Percentiles rank a stretch among this genome's conserved stretches.
Evolutionary conservation across 257 asterid species (phyloP).

Genomic region (Cinchona pubescens): DNA sequence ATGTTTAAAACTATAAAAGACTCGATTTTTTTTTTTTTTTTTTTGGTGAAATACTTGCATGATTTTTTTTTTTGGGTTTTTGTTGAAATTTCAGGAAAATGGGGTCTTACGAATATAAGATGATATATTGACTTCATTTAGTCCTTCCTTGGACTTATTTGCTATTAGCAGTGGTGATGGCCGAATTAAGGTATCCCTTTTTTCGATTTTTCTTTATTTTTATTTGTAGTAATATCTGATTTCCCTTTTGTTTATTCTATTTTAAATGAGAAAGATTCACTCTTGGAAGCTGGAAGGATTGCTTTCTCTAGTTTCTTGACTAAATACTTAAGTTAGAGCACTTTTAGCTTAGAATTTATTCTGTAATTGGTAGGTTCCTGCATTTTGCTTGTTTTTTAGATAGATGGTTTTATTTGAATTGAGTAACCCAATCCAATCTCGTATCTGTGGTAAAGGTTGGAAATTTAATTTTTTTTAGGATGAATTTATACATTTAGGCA

Average conservation of each 20-base stretch:
- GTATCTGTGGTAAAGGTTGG: not conserved
- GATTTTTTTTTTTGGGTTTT: not conserved
- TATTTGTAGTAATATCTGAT: not conserved
- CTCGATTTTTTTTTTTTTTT: too few relatives aligned
- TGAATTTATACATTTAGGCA: not conserved
- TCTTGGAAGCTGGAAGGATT: not conserved
- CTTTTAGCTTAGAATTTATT: not conserved
- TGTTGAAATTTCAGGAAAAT: slow-evolving; percentile 18
- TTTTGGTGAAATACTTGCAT: not conserved
- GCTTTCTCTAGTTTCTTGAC: not conserved
- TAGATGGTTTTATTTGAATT: not conserved
- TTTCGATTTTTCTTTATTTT: not conserved
- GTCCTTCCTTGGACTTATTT: slow-evolving; percentile 65
- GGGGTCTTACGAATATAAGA: slow-evolving; percentile 62
- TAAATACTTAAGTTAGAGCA: not conserved
- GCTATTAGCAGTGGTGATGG: slow-evolving; percentile 79
- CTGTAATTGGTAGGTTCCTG: too few relatives aligned
- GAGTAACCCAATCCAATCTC: too few relatives aligned
- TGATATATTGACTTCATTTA: slow-evolving; percentile 68
- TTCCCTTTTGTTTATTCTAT: too few relatives aligned
- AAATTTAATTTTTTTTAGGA: not conserved
- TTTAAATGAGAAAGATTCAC: not conserved
- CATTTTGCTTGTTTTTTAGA: not conserved
- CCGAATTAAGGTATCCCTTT: slow-evolving; percentile 59
- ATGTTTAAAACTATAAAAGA: not conserved